Evolutionary conservation across 129 eudicot species (phyloP), one percentile per base, ranked within the genome.

Genomic region (Saussurea involucrata): DNA sequence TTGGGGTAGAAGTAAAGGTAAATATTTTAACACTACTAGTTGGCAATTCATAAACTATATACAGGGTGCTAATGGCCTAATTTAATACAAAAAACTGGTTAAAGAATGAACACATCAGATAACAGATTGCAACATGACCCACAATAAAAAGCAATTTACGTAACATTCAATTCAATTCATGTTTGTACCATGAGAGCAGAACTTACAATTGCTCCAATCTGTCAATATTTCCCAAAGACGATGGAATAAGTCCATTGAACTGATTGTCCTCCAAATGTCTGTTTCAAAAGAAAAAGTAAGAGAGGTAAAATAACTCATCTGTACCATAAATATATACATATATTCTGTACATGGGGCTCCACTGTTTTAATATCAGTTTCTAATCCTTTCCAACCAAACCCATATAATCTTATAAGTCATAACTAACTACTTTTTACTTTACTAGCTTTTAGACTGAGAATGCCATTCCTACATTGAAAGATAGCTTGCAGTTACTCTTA

Each of bases 251-350:
- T 74, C 97, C 97, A 87, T 73, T 66, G 17, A 91, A 83, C 22
- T 76, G 76, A 63, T 91, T 92, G 82, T 86, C 87, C 81, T 90
- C 90, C 87, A 92, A 73, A 85, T 90, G 98, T 81, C 98, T 90
- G 91, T 73, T 65, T 64, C 63, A 65, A 49, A 79, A 70, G 79
- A 73, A 25, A 70, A 46, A 78, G 68, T 49, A 28, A 74, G 10
- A 22, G 78, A 53, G 78, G 65, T 11, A 74, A 63, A 60, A 7
- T 36, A 17, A 74, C 58, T 73, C 68, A 31, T 57, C 1, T 24
- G 77, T 73, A 49, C 60, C 40, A 18, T 22, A 20, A n/a, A 18
- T 40, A 10, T 49, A 49, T 49, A 49, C 11, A 67, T 25, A 63
- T 64, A 67, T 73, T 66, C 12, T 46, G 74, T 66, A 20, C 13